A percentile compares a stretch with the other conserved stretches of the same genome.
Conservation (phyloP, 306 rosid species). For the Castanea crenata region DNA sequence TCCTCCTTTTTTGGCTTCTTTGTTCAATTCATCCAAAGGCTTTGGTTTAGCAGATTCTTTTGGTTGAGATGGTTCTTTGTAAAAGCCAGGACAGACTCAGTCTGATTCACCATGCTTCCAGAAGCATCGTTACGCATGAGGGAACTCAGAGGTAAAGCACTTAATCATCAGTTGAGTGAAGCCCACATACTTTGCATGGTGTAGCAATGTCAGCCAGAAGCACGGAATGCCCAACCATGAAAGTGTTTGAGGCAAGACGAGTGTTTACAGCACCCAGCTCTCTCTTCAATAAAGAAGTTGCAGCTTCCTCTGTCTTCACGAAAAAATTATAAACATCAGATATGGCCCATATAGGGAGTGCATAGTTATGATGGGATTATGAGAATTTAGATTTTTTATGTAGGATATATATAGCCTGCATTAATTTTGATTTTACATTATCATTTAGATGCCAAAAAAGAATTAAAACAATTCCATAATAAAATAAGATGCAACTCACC, state of each 20-base stretch:
- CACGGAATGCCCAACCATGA: slow-evolving; percentile 74
- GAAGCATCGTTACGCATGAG: slow-evolving; percentile 86
- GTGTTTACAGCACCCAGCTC: slow-evolving; percentile 68
- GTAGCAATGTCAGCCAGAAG: slow-evolving; percentile 71
- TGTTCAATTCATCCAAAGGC: slow-evolving; percentile 61
- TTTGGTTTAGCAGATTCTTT: slow-evolving; percentile 65
- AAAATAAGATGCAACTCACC: no score
- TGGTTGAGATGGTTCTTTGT: slow-evolving; percentile 62
- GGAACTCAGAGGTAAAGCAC: slow-evolving; percentile 80
- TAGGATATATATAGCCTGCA: no score
- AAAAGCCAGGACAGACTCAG: slow-evolving; percentile 35
- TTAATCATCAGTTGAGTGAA: slow-evolving; percentile 38
- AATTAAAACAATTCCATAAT: no score
- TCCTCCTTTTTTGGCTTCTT: slow-evolving; percentile 44
- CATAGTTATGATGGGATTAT: neutral
- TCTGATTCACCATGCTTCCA: slow-evolving; percentile 87
- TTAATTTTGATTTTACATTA: no score
- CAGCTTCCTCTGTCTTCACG: slow-evolving; percentile 75
- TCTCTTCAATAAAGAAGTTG: slow-evolving; percentile 57
- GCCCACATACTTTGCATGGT: slow-evolving; percentile 49
- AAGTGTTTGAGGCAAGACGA: slow-evolving; percentile 68
- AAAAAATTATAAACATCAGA: neutral
- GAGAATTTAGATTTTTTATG: neutral
- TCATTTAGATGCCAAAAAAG: slow-evolving; percentile 24
- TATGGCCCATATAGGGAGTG: neutral